Percentiles rank a stretch among this genome's conserved stretches.
Conservation (phyloP, 805 yeast species). For the Debaryomyces prosopidis region DNA sequence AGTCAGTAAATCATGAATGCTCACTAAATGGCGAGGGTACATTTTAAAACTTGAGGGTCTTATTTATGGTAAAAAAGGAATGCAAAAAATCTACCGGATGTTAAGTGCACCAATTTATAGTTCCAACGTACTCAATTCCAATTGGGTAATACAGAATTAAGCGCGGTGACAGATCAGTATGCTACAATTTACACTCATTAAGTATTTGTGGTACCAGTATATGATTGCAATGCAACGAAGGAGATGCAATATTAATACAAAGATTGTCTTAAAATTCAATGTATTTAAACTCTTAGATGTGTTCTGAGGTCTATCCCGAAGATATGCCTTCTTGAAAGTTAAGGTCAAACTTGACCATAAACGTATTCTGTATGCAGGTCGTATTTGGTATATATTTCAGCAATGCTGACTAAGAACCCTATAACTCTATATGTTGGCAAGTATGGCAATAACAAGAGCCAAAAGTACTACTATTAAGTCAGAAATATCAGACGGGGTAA, state of each 20-base stretch:
- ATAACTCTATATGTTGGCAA: not conserved
- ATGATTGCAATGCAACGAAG: too few species aligned
- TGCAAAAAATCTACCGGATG: not conserved
- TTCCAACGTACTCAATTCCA: slow-evolving; percentile 1
- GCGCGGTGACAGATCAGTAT: slow-evolving; percentile 8
- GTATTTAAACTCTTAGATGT: too few species aligned
- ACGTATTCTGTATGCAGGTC: too few species aligned
- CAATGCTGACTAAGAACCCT: too few species aligned
- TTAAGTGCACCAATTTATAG: too few species aligned
- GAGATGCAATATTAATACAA: too few species aligned
- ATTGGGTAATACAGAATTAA: slow-evolving; percentile 4
- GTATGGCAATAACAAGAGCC: slow-evolving; percentile 6
- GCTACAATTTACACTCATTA: not conserved
- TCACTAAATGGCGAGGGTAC: slow-evolving; percentile 66
- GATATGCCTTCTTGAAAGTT: too few species aligned
- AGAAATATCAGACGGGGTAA: not conserved
- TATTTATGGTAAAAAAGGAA: not conserved
- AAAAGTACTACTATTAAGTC: not conserved
- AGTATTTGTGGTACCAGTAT: too few species aligned
- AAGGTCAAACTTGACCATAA: too few species aligned
- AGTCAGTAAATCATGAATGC: slow-evolving; percentile 71
- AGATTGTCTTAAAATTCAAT: too few species aligned
- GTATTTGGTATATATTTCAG: too few species aligned
- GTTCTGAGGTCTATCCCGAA: too few species aligned
- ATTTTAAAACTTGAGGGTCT: not conserved